Evolutionary conservation across 2,329 filamentous ascomycete genomes (phyloP), one percentile per base, ranked within the genome.

Genomic region (Penicillium sp.): DNA sequence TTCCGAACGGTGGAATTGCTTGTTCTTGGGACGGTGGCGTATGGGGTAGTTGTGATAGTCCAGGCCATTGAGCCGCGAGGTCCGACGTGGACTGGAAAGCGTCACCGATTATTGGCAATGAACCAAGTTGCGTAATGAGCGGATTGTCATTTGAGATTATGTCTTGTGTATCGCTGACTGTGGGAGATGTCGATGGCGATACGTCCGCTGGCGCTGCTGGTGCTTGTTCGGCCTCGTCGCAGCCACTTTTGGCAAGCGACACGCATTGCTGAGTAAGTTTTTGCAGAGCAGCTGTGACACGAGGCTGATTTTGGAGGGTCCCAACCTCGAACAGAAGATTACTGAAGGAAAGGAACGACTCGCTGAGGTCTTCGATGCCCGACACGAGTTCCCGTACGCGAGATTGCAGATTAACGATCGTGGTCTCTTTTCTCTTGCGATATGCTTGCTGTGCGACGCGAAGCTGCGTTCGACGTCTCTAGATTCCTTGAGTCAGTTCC

Each of bases 291-390:
- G 48, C 50, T 25, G 59, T 49, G 32, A 61, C 42, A 28, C 39
- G 41, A n/a, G 59, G 55, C 37, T 57, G 46, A 47, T 45, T 46
- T 11, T 49, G 26, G 2, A 59, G 50, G 28, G 58, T 13, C 11
- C 47, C 37, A 6, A 38, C 51, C 39, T 58, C 53, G 24, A 61
- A 42, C n/a, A 61, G 56, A 39, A 61, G 49, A 50, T 47, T 53
- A 51, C 59, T 61, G 41, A 61, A 60, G 3, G 59, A 58, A 24
- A 61, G 50, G 39, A 61, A 61, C 24, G 58, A 60, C 36, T 59
- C 44, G 52, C 59, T 59, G 38, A 61, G 47, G 32, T 59, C 47
- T 45, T 60, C 53, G 43, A 61, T 59, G 36, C 56, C 59, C 11
- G 46, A 38, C 47, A 60, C 58, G 26, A 59, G 43, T 43, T 60